phyloP scores from a whole-genome alignment of 805 yeast species.

The Saccharomycopsis microspora region DNA sequence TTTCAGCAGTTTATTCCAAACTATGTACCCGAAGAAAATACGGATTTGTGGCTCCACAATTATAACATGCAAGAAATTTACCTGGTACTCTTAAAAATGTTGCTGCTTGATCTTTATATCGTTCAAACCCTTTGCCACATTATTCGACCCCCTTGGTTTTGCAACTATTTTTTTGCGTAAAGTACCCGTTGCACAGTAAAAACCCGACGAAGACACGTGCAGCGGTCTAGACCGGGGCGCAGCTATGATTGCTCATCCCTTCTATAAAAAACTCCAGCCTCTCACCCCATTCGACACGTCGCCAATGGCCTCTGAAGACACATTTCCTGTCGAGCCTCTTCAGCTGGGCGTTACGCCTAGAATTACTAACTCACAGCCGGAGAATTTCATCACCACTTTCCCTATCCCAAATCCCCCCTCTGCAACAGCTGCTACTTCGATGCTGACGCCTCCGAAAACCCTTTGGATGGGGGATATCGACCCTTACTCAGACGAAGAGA shows the following conservation, averaged over 20 bases:
- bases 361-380: slow-evolving; percentile 21
- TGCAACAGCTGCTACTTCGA: slow-evolving; percentile 35
- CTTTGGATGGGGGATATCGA: slow-evolving; percentile 87
- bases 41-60: too few species aligned
- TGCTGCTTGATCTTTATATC: too few species aligned
- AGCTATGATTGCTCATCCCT: background rate
- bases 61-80: too few species aligned
- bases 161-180: background rate
- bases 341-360: slow-evolving; percentile 2
- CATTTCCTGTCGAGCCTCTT: background rate
- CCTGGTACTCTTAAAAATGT: too few species aligned
- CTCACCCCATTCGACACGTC: too few species aligned
- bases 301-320: background rate
- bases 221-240: background rate
- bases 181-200: background rate
- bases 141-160: too few species aligned
- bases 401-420: slow-evolving; percentile 43
- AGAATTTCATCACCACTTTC: slow-evolving; percentile 19
- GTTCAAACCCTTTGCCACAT: too few species aligned
- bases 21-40: too few species aligned
- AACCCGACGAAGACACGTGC: background rate
- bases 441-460: slow-evolving; percentile 49
- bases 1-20: too few species aligned
- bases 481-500: slow-evolving; percentile 64
- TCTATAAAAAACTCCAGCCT: too few species aligned